Evolutionary conservation across 2,329 filamentous ascomycete species (phyloP).

Genomic region (Penicillium sp.): DNA sequence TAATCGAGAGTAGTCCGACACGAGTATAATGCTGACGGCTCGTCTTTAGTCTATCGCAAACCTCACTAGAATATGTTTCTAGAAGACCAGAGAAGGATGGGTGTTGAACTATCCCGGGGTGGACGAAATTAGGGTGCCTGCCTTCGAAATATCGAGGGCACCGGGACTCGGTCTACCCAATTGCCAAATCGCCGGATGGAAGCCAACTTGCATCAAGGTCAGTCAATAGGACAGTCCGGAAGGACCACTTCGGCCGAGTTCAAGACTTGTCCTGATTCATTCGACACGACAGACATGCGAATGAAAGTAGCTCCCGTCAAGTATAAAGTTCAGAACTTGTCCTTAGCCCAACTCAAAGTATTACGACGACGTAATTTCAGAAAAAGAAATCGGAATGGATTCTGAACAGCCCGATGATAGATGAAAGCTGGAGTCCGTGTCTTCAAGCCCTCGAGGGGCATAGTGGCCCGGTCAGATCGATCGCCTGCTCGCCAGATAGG

Average conservation of each 20-base stretch:
- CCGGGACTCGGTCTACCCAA: no score
- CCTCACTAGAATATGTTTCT: no score
- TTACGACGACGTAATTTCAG: background rate
- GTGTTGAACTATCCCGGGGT: no score
- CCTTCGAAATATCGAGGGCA: no score
- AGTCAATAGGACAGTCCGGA: no score
- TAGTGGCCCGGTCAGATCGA: background rate
- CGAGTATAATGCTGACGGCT: no score
- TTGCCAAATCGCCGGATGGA: no score
- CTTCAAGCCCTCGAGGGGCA: background rate
- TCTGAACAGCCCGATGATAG: background rate
- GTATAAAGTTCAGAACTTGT: slow-evolving; percentile 13
- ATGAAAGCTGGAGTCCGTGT: background rate
- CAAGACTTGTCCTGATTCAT: slow-evolving; percentile 34
- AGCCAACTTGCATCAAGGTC: no score
- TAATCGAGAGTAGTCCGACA: no score
- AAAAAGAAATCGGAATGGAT: background rate
- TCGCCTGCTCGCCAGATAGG: slow-evolving; percentile 15
- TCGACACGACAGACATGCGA: slow-evolving; percentile 28
- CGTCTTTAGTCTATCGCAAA: no score
- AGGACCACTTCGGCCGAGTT: slow-evolving; percentile 10
- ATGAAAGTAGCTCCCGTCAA: slow-evolving; percentile 21
- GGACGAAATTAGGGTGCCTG: no score
- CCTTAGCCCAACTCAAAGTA: background rate
- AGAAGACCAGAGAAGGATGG: no score